Conservation (phyloP, 1,284 basidiomycete genomes). For the Apiotrichum veenhuisii region DNA sequence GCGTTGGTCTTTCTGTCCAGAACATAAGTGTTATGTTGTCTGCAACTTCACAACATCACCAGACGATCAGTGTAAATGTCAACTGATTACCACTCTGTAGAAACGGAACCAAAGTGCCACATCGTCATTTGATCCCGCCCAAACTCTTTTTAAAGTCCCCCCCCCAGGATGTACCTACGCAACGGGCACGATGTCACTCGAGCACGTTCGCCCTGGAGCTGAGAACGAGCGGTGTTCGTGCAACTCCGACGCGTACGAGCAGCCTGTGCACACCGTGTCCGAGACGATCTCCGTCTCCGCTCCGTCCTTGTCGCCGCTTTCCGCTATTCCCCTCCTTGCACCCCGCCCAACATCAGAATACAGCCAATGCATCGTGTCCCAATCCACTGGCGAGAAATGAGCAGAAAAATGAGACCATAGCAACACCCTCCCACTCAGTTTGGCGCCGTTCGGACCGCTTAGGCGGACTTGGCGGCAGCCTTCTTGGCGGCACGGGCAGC, state of each 20-base stretch:
- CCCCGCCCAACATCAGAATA: not conserved
- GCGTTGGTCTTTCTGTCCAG: no score
- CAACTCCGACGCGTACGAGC: no score
- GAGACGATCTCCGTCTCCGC: not conserved
- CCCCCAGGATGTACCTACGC: not conserved
- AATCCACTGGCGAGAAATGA: constrained; percentile 6
- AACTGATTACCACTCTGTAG: not conserved
- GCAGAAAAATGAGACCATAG: constrained; percentile 3
- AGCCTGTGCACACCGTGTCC: not conserved
- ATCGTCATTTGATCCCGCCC: not conserved
- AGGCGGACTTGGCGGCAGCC: constrained; percentile 19
- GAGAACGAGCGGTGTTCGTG: no score
- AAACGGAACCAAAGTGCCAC: no score
- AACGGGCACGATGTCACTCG: no score
- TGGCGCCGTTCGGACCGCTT: not conserved
- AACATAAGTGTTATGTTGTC: no score
- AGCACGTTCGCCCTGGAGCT: no score
- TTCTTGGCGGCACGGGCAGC: constrained; percentile 52
- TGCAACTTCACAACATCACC: no score
- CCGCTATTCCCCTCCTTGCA: not conserved
- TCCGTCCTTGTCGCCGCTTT: not conserved
- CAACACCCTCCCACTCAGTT: constrained; percentile 2
- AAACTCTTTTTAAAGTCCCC: not conserved
- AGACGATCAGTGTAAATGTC: no score
- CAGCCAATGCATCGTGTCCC: constrained; percentile 8